phyloP scores from a whole-genome alignment of 805 yeast genomes.

The Saccharomycopsis amapae region DNA sequence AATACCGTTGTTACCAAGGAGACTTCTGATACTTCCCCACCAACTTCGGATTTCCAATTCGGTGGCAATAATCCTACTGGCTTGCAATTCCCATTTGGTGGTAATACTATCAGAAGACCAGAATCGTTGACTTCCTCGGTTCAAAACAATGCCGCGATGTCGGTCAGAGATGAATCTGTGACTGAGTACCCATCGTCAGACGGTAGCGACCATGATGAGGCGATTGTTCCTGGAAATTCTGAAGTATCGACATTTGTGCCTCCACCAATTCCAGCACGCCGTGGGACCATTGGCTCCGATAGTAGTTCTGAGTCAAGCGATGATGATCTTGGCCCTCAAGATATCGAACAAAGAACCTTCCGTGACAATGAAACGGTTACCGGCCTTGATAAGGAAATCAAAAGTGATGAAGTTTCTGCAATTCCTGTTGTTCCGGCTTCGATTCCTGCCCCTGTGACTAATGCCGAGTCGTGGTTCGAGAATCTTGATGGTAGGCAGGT shows the following conservation, averaged over 20 bases:
- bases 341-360: not conserved
- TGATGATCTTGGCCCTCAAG: not conserved
- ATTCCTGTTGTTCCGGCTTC: not conserved
- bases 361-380: not conserved
- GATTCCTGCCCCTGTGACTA: not conserved
- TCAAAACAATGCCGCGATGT: conserved; percentile 84
- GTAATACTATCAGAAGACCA: conserved; percentile 40
- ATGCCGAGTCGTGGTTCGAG: conserved; percentile 16
- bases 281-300: not conserved
- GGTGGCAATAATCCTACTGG: conserved; percentile 1
- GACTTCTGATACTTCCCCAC: conserved; percentile 23
- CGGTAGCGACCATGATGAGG: not conserved
- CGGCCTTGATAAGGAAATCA: not conserved
- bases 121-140: conserved; percentile 85
- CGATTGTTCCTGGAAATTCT: not conserved
- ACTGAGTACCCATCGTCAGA: conserved; percentile 7
- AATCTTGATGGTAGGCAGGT: conserved; percentile 1
- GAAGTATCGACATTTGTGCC: too few relatives aligned
- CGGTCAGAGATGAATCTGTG: conserved; percentile 53
- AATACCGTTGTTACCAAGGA: conserved; percentile 24
- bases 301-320: not conserved
- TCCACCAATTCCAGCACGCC: conserved; percentile 1
- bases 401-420: not conserved
- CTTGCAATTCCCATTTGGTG: conserved; percentile 34
- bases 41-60: conserved; percentile 20